Evolutionary conservation across 345 rosid species (phyloP).

Genomic region (Corymbia maculata): DNA sequence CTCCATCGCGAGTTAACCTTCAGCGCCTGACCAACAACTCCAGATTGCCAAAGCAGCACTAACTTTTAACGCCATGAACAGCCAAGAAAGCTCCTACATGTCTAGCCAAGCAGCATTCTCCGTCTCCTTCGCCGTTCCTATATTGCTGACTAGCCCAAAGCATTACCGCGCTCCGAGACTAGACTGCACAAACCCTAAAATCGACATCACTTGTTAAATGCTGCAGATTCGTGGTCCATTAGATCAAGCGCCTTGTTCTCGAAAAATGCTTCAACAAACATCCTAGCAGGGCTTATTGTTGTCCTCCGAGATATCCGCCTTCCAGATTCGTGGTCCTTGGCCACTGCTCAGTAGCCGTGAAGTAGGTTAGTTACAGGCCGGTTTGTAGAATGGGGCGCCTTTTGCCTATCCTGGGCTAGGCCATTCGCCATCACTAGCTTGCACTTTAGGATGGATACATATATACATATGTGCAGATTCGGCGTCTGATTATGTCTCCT

Average conservation of each 20-base stretch:
- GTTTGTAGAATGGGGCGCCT: not conserved
- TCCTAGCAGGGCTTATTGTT: slow-evolving; percentile 69
- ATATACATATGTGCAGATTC: too few relatives aligned
- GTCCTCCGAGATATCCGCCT: slow-evolving; percentile 55
- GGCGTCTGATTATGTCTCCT: too few relatives aligned
- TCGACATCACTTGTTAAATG: not conserved
- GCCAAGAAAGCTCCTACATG: not conserved
- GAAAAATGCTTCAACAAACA: slow-evolving; percentile 49
- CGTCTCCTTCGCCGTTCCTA: not conserved
- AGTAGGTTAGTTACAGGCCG: not conserved
- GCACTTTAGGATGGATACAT: too few relatives aligned
- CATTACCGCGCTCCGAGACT: not conserved
- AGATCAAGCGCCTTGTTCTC: slow-evolving; percentile 80
- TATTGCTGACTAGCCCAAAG: not conserved
- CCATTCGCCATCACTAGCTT: not conserved
- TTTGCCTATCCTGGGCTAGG: not conserved
- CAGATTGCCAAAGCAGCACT: not conserved
- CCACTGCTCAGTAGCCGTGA: not conserved
- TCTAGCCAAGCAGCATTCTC: not conserved
- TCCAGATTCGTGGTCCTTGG: not conserved
- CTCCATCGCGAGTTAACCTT: not conserved
- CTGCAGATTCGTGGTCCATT: slow-evolving; percentile 52
- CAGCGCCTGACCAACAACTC: not conserved
- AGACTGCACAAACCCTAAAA: not conserved
- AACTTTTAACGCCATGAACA: not conserved